Evolutionary conservation across 345 rosid genomes (phyloP), one percentile per base, ranked within the genome.

Genomic region (Brassica rapa): DNA sequence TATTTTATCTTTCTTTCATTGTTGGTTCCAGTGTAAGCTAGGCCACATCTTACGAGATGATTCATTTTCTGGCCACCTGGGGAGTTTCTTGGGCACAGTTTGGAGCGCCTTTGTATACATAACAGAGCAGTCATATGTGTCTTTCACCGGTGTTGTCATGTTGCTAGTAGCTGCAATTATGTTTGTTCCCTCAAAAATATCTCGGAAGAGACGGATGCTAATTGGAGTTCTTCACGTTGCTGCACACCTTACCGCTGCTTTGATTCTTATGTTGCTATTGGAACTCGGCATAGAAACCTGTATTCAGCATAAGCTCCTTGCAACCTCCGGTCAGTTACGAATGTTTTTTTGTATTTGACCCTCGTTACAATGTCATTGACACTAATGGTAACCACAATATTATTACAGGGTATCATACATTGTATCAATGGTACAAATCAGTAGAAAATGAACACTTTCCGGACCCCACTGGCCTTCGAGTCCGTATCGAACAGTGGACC

Each of bases 401-500:
- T 63, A 21, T 53, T 81, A 33, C 86, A 95, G 99, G 99, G 76
- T 95, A 95, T 80, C 99, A 95, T 83, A 79, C 96, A 39, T 85
- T 95, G 75, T 95, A 91, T 66, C 89, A 93, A 88, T 95, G 99
- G 99, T 95, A 95, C 87, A 89, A 80, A 82, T 72, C 93, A 25
- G 94, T 95, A 77, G 99, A 93, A 82, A 91, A 77, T 12, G 94
- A 95, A 83, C 99, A 95, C 81, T 95, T 95, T 83, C 99, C 99
- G 0, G 99, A 95, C 85, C 99, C 99, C 64, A 93, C 97, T 73
- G 99, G 98, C 30, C 99, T 95, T 83, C 89, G 99, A 81, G 84
- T 90, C 41, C 94, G 99, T 69, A 89, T 95, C 2, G 99, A 95
- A 75, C 97, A 95, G 71, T 95, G 99, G 99, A 93, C 99, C 15